These are phyloP conservation scores for Skeletonema marinoi DNA, from an alignment of 108 stramenopile species.

Conservation along the genomic window DNA sequence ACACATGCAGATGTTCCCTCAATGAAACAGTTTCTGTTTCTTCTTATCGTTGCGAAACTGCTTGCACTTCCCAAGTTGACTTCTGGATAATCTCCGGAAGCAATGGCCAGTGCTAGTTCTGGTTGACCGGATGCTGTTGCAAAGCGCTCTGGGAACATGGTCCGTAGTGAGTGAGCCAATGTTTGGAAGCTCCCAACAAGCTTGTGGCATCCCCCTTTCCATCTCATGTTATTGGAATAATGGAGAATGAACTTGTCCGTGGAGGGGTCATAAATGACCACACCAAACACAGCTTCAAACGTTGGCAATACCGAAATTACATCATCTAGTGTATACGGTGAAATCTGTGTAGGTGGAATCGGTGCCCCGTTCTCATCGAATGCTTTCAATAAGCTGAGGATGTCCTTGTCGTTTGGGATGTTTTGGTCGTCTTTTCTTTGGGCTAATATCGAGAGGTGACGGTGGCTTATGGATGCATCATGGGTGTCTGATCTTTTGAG, in stretches of 20 bases:
- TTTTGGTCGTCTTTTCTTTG: not conserved
- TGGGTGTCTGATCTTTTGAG: not conserved
- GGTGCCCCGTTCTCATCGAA: not conserved
- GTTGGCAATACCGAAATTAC: not conserved
- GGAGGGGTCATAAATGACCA: conserved; percentile 20
- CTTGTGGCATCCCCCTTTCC: conserved; percentile 36
- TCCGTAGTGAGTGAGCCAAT: conserved; percentile 12
- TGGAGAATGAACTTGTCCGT: conserved; percentile 11
- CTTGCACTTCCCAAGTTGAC: not conserved
- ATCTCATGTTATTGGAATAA: conserved; percentile 20
- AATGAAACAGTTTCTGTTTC: too few species aligned
- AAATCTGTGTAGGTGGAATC: not conserved
- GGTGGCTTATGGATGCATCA: not conserved
- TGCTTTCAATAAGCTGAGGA: not conserved
- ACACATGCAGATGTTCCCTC: not conserved
- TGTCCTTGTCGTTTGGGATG: not conserved
- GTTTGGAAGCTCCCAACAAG: conserved; percentile 12
- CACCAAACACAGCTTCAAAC: conserved; percentile 12
- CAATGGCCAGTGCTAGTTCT: conserved; percentile 9
- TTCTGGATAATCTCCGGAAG: conserved; percentile 27
- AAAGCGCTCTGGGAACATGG: conserved; percentile 27
- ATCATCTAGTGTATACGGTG: conserved; percentile 11
- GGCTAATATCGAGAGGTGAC: not conserved
- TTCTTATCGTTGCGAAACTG: too few species aligned
- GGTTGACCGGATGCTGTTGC: not conserved